Percentiles rank a stretch among this genome's conserved stretches.
These are phyloP conservation scores for Salix arbutifolia DNA, from an alignment of 345 rosid species.

Conservation along the genomic window DNA sequence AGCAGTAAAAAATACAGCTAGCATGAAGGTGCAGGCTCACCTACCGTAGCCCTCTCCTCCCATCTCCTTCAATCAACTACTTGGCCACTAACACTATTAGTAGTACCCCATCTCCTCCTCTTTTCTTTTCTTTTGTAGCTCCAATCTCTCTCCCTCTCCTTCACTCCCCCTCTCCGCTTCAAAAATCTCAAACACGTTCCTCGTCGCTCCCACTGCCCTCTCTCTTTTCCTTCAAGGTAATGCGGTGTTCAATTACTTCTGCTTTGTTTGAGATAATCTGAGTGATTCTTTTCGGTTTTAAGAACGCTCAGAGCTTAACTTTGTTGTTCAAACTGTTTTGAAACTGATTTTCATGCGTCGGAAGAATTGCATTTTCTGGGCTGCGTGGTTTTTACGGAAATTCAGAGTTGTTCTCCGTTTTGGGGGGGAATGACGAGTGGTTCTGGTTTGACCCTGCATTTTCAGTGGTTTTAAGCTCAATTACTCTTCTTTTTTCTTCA, in stretches of 20 bases:
- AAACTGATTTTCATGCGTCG: neutral
- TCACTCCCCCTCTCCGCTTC: neutral
- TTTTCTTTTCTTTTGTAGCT: constrained; percentile 13
- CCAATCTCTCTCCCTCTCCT: constrained; percentile 13
- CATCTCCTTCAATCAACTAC: neutral
- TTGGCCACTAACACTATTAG: neutral
- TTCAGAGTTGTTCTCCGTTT: neutral
- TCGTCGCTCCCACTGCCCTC: neutral
- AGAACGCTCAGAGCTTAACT: too few relatives aligned
- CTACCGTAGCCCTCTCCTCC: constrained; percentile 28
- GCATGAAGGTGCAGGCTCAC: constrained; percentile 59
- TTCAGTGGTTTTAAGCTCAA: neutral
- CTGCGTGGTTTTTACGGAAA: neutral
- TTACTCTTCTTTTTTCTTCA: neutral
- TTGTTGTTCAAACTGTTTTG: neutral
- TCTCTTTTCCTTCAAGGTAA: neutral
- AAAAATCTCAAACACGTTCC: neutral
- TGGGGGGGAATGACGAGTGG: neutral
- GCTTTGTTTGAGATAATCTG: neutral
- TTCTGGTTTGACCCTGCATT: neutral
- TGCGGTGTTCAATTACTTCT: neutral
- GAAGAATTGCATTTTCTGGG: neutral
- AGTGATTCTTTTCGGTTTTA: neutral
- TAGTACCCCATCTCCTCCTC: neutral
- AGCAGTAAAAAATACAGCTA: constrained; percentile 51